Conservation (phyloP, 306 rosid species). For the Quercus variabilis region DNA sequence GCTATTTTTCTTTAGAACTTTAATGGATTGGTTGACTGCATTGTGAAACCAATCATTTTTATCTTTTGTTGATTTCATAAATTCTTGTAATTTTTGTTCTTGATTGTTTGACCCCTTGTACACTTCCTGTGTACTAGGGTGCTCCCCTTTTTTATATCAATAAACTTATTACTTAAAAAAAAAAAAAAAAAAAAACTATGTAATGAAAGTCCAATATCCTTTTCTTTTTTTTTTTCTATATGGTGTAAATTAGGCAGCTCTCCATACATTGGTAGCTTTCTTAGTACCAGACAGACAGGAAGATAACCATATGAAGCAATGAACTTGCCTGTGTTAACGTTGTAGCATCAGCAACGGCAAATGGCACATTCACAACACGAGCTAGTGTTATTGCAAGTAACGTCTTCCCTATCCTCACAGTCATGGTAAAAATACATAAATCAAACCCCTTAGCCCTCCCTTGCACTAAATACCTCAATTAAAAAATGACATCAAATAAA, state of each 20-base stretch:
- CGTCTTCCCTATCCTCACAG: conserved; percentile 58
- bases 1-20: too few species aligned
- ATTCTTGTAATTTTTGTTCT: too few species aligned
- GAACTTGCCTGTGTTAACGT: conserved; percentile 63
- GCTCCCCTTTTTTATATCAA: too few species aligned
- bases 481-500: not conserved
- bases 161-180: too few species aligned
- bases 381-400: conserved; percentile 78
- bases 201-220: not conserved
- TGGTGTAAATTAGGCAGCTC: not conserved
- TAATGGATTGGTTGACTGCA: too few species aligned
- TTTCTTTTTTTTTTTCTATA: not conserved
- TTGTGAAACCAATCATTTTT: too few species aligned
- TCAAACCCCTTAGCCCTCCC: too few species aligned
- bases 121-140: too few species aligned
- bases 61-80: too few species aligned
- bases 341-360: conserved; percentile 69
- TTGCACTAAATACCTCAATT: not conserved
- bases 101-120: too few species aligned
- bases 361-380: conserved; percentile 63
- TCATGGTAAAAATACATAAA: not conserved
- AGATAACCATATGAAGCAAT: not conserved
- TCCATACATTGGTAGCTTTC: not conserved
- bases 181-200: too few species aligned
- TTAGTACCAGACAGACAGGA: not conserved